phyloP scores from a whole-genome alignment of 2,329 filamentous ascomycete genomes.

The Byssothecium circinans region DNA sequence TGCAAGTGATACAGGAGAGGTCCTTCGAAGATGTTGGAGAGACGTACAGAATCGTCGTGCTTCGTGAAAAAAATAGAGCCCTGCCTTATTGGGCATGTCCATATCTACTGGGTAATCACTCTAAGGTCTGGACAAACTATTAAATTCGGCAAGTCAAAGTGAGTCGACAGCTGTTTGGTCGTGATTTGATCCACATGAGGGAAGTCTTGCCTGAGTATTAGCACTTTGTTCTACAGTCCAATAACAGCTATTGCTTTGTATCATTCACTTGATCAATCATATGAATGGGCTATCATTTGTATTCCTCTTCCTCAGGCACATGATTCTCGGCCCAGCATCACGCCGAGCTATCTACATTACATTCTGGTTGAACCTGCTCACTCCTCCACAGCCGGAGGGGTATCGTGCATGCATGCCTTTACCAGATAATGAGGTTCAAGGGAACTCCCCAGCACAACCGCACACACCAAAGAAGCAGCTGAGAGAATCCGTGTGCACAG shows the following conservation, averaged over 20 bases:
- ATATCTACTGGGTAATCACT: too few species aligned
- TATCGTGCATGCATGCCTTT: conserved; percentile 14
- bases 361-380: conserved; percentile 4
- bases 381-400: conserved; percentile 12
- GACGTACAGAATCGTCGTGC: too few species aligned
- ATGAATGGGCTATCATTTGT: conserved; percentile 1
- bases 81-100: too few species aligned
- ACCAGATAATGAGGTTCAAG: conserved; percentile 6
- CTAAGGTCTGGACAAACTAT: too few species aligned
- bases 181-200: too few species aligned
- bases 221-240: too few species aligned
- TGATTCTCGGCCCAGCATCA: background rate
- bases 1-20: background rate
- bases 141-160: too few species aligned
- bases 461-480: conserved; percentile 5
- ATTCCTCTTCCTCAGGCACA: background rate
- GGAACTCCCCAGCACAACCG: conserved; percentile 6
- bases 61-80: too few species aligned
- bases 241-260: too few species aligned
- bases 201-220: too few species aligned
- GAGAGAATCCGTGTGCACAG: background rate
- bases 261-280: background rate
- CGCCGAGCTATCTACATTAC: conserved; percentile 16
- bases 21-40: too few species aligned
- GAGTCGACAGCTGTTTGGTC: too few species aligned